A percentile compares a stretch with the other conserved stretches of the same genome.
Conservation (phyloP, 2,329 filamentous ascomycete genomes). For the Fusarium subglutinans region DNA sequence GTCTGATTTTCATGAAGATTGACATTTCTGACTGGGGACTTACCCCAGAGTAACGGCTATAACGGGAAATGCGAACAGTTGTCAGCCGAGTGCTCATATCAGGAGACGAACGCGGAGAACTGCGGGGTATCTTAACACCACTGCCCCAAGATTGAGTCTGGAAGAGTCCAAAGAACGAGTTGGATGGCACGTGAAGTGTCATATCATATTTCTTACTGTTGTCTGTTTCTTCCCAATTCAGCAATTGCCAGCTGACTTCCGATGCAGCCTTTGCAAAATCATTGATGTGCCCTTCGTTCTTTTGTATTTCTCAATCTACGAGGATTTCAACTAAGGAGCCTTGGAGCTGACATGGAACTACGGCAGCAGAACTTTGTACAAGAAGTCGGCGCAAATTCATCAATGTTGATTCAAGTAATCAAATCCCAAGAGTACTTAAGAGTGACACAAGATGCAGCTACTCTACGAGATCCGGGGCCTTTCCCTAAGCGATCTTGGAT, state of each 20-base stretch:
- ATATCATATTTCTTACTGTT: neutral
- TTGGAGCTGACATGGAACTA: neutral
- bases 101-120: neutral
- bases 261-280: rapidly evolving
- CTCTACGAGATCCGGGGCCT: neutral
- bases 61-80: neutral
- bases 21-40: rapidly evolving
- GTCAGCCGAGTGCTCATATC: neutral
- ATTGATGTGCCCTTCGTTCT: rapidly evolving
- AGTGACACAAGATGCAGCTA: neutral
- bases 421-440: neutral
- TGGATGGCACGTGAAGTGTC: neutral
- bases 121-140: neutral
- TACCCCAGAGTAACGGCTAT: neutral
- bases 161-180: neutral
- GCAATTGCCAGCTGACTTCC: too few relatives aligned
- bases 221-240: neutral
- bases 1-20: neutral
- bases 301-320: rapidly evolving
- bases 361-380: rapidly evolving
- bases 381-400: neutral
- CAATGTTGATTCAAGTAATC: neutral
- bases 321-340: neutral
- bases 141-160: neutral
- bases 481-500: neutral